phyloP scores from a whole-genome alignment of 768 basidiomycete genomes.

The Mycena chlorophos region DNA sequence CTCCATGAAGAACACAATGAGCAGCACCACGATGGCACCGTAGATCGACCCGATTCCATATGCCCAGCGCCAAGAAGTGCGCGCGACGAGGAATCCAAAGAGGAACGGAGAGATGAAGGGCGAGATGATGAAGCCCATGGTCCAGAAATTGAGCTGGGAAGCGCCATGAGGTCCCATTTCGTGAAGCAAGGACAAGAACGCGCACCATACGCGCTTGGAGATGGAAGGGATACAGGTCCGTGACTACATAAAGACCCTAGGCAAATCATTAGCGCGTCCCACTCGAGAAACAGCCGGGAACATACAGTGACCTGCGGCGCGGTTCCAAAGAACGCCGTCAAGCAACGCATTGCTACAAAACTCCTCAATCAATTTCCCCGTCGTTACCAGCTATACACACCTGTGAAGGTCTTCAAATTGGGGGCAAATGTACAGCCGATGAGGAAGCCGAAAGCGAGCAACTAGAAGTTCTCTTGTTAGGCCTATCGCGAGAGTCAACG shows the following conservation, averaged over 20 bases:
- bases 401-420: slow-evolving; percentile 55
- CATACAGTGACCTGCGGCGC: slow-evolving; percentile 62
- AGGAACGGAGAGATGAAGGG: slow-evolving; percentile 66
- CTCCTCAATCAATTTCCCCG: neutral
- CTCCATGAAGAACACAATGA: slow-evolving; percentile 61
- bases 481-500: neutral
- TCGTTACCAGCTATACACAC: slow-evolving; percentile 25
- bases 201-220: slow-evolving; percentile 62
- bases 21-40: slow-evolving; percentile 49
- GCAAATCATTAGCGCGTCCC: neutral
- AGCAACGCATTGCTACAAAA: slow-evolving; percentile 53
- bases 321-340: slow-evolving; percentile 59
- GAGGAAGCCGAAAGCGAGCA: slow-evolving; percentile 58
- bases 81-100: slow-evolving; percentile 67
- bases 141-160: slow-evolving; percentile 64
- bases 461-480: slow-evolving; percentile 31
- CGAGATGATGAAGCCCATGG: slow-evolving; percentile 70
- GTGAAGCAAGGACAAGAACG: slow-evolving; percentile 1
- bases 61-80: slow-evolving; percentile 62
- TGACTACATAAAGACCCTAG: slow-evolving; percentile 60
- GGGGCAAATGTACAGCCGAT: slow-evolving; percentile 62
- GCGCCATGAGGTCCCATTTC: neutral
- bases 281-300: slow-evolving; percentile 10
- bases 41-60: slow-evolving; percentile 69
- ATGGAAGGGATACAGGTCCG: slow-evolving; percentile 70